Percentiles rank a stretch among this genome's conserved stretches.
phyloP scores from a whole-genome alignment of 2,329 filamentous ascomycete species.

The Taxawa tesnikishii region DNA sequence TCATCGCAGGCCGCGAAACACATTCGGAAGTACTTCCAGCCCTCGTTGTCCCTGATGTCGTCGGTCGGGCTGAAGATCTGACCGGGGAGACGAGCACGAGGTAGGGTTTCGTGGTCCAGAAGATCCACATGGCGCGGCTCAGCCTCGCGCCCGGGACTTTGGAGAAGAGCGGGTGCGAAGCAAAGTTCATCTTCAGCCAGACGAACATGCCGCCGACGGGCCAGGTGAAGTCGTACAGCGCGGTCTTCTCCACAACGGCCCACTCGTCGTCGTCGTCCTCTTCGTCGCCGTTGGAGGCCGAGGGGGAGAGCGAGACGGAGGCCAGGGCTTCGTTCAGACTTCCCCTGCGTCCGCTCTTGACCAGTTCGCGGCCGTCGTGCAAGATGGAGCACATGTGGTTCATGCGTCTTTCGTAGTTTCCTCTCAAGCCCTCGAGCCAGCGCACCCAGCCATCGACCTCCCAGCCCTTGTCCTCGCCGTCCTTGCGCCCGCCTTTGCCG shows the following conservation, averaged over 20 bases:
- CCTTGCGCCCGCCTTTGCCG: slow-evolving; percentile 32
- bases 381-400: slow-evolving; percentile 62
- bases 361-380: slow-evolving; percentile 52
- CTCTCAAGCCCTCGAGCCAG: slow-evolving; percentile 77
- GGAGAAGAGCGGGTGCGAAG: slow-evolving; percentile 57
- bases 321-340: slow-evolving; percentile 19
- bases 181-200: slow-evolving; percentile 64
- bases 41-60: slow-evolving; percentile 43
- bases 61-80: slow-evolving; percentile 58
- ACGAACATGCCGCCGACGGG: slow-evolving; percentile 87
- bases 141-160: slow-evolving; percentile 42
- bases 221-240: slow-evolving; percentile 64
- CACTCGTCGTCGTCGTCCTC: slow-evolving; percentile 51
- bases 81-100: slow-evolving; percentile 62
- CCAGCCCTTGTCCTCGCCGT: slow-evolving; percentile 54
- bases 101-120: slow-evolving; percentile 56
- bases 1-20: slow-evolving; percentile 80
- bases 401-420: slow-evolving; percentile 78
- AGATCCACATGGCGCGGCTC: slow-evolving; percentile 55
- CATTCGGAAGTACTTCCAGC: slow-evolving; percentile 62
- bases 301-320: slow-evolving; percentile 17
- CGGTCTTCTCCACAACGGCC: slow-evolving; percentile 62
- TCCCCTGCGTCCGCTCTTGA: slow-evolving; percentile 46
- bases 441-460: slow-evolving; percentile 75
- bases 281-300: slow-evolving; percentile 8